Conservation (phyloP, 371 early-diverging fungal genomes). For the Rhizopus microsporus region DNA sequence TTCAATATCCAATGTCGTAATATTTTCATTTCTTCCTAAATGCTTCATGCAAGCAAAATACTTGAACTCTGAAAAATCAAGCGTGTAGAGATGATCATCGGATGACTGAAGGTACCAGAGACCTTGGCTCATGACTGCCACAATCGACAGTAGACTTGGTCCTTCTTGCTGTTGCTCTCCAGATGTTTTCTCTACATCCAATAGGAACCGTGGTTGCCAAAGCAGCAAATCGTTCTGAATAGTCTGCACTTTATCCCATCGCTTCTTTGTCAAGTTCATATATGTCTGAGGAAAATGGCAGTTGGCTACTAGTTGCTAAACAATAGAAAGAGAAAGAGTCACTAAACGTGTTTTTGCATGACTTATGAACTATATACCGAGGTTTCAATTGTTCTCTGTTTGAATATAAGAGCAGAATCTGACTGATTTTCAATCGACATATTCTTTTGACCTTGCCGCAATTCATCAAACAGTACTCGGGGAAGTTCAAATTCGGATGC, state of each 20-base stretch:
- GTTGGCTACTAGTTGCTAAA: constrained; percentile 59
- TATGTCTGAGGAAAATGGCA: constrained; percentile 68
- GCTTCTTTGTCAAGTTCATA: constrained; percentile 56
- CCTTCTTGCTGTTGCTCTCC: neutral
- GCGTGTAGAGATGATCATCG: constrained; percentile 32
- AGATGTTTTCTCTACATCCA: neutral
- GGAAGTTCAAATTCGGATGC: constrained; percentile 42
- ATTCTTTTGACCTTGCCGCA: constrained; percentile 13
- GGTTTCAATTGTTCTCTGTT: constrained; percentile 63
- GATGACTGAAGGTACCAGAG: constrained; percentile 38
- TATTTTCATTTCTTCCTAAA: constrained; percentile 56
- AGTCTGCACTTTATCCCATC: constrained; percentile 68
- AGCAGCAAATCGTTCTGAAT: constrained; percentile 69
- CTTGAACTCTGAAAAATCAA: constrained; percentile 55
- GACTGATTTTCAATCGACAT: constrained; percentile 58
- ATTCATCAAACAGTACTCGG: constrained; percentile 33
- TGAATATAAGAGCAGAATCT: constrained; percentile 63
- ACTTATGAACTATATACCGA: constrained; percentile 46
- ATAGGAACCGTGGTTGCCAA: constrained; percentile 60
- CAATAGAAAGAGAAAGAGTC: neutral
- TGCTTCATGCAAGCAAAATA: constrained; percentile 62
- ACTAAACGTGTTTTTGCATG: neutral
- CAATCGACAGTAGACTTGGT: constrained; percentile 34
- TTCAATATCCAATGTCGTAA: constrained; percentile 59
- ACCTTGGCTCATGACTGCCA: constrained; percentile 43